Percentiles rank a stretch among this genome's conserved stretches.
Conservation (phyloP, 148 eudicot genomes). For the Dianthus caryophyllus region DNA sequence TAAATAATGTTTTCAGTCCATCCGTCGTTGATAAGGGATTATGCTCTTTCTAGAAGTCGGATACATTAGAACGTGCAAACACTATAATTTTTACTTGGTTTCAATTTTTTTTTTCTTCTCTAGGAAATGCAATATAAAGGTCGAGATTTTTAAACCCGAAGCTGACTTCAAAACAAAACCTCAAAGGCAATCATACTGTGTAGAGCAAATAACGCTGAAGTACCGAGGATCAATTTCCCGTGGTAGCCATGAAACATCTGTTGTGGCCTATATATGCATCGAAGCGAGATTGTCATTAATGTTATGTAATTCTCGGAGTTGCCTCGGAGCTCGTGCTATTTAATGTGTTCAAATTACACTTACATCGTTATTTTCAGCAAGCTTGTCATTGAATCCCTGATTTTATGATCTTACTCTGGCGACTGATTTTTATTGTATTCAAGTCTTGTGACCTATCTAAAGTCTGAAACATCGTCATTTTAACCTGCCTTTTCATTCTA, state of each 20-base stretch:
- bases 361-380: neutral
- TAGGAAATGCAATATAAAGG: conserved; percentile 77
- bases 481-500: conserved; percentile 18
- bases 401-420: conserved; percentile 4
- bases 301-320: conserved; percentile 1
- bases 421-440: conserved; percentile 12
- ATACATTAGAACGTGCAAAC: neutral
- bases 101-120: conserved; percentile 1
- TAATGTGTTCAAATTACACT: conserved; percentile 16
- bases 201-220: conserved; percentile 18
- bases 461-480: neutral
- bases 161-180: conserved; percentile 15
- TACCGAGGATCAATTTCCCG: conserved; percentile 12
- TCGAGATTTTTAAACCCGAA: conserved; percentile 46
- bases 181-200: conserved; percentile 1
- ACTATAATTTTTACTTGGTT: neutral
- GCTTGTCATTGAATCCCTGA: conserved; percentile 16
- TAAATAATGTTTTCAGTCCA: neutral
- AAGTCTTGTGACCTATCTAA: conserved; percentile 7
- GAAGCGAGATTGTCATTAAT: conserved; percentile 8
- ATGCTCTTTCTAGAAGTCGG: neutral
- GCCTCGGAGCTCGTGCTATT: conserved; percentile 9
- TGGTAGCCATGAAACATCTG: neutral
- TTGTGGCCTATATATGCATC: conserved; percentile 12
- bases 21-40: neutral